Base-by-base conservation (phyloP, 768 basidiomycete genomes). In the Leccinum pellstonianum region DNA sequence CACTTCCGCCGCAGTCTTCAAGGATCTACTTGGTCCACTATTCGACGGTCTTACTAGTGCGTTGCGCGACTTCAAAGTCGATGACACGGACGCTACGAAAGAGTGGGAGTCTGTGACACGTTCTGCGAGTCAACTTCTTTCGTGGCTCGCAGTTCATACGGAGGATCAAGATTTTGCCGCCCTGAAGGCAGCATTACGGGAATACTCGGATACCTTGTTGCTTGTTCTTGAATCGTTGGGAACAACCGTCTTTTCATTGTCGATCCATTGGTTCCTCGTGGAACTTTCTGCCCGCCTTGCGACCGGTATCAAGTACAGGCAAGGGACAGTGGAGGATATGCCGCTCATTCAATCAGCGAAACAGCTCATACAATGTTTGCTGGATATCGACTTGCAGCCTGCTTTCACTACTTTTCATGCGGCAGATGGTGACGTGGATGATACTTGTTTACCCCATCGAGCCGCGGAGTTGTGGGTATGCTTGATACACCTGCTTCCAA, bases 391-490 rank as follows among this genome's bases (percentile, higher is more conserved):
- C 21, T 68, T 90, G 50, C 77, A 81, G 37, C 55, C 63, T 0
- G 55, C 63, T 31, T 64, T 75, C 50, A 50, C 53, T 19, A 50
- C 62, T 15, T 60, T 75, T 47, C 52, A 52, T 47, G 59, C 61
- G 43, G 56, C 67, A n/a, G 64, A 65, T 50, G 54, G 47, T 33
- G 61, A 68, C 17, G 58, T 63, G 4, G 77, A 80, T 62, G 74
- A 73, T 23, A 70, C 75, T 31, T 68, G 73, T 38, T 62, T 81
- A 48, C 62, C 76, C 12, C 75, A 80, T 62, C 77, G 76, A 47
- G 77, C 80, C 1, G 79, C 83, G 2, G 88, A 93, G 65, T 63
- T 88, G 17, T 96, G 94, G 95, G 78, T 92, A 52, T 84, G 83
- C 38, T 66, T 93, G 21, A 77, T 90, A 37, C 85, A 91, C 64